Evolutionary conservation across 805 yeast species (phyloP), one percentile per base, ranked within the genome.

Genomic region (Scheffersomyces coipomensis): DNA sequence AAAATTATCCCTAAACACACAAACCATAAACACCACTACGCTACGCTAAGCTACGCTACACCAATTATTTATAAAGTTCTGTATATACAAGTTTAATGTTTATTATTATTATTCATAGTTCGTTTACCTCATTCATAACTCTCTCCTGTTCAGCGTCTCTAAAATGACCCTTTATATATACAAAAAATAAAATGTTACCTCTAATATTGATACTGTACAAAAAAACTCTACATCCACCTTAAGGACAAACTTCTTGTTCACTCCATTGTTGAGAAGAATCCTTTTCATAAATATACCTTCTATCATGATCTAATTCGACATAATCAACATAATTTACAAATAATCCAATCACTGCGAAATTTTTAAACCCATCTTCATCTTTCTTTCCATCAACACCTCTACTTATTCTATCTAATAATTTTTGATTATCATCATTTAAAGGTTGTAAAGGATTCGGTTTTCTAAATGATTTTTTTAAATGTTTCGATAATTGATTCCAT

Each of bases 351-450:
- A 86, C 78, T 1, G 80, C 79, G 55, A 84, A 87, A 56, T 85
- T 80, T 53, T 79, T 81, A 39, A 74, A 62, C 1, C 83, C 80
- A 19, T 77, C 78, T 22, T 77, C 81, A 36, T 78, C 81, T 52
- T 78, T 75, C 32, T 78, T 73, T 6, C 95, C 95, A 60, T 88
- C 95, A 13, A 88, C 95, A 10, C 95, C 91, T 49, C 95, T 73
- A 34, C 76, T 71, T 34, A 88, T 82, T 37, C 85, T 77, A 59
- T 88, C 95, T 32, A 88, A 61, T 40, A 70, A 57, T 48, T 77
- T 78, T 26, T 70, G 68, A 40, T 77, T 78, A 30, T 78, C 81
- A 6, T 68, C 68, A 9, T 77, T 75, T 54, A 88, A 53, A 17
- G 66, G 62, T 1, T 79, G 64, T n/a, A 83, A 83, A 2, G 95